Evolutionary conservation across 305 asterid genomes (phyloP).

Genomic region (Solanum chacoense): DNA sequence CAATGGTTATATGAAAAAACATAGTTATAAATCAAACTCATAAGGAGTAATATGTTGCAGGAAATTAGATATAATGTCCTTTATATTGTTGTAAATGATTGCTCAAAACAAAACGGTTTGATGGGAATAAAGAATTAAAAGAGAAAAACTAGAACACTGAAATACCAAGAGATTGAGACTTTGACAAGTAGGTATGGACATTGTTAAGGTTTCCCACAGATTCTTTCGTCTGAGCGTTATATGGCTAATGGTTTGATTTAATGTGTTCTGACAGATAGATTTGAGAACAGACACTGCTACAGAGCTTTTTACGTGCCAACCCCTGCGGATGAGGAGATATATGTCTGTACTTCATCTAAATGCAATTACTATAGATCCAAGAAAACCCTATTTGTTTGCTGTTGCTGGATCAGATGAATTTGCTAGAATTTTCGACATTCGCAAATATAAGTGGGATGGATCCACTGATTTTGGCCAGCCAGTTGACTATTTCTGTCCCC

Average conservation of each 20-base stretch:
- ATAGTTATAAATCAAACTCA: background rate
- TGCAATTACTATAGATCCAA: slow-evolving; percentile 77
- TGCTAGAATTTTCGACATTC: slow-evolving; percentile 84
- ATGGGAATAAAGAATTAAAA: background rate
- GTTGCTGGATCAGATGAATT: slow-evolving; percentile 82
- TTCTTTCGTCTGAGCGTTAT: background rate
- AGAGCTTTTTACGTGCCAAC: slow-evolving; percentile 60
- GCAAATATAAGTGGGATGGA: slow-evolving; percentile 59
- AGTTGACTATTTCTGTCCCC: slow-evolving; percentile 68
- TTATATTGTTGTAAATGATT: background rate
- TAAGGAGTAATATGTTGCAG: background rate
- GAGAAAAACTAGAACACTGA: background rate
- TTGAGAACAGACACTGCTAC: slow-evolving; percentile 63
- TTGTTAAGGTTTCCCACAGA: background rate
- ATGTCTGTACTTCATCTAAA: slow-evolving; percentile 37
- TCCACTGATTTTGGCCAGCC: slow-evolving; percentile 66
- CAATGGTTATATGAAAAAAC: background rate
- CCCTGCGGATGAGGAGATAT: slow-evolving; percentile 23
- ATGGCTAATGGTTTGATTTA: slow-evolving; percentile 5
- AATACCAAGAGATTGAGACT: background rate
- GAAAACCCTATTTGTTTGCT: slow-evolving; percentile 76
- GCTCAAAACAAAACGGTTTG: background rate
- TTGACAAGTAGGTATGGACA: background rate
- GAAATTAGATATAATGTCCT: background rate
- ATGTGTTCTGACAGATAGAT: slow-evolving; percentile 50